Conservation (phyloP, 306 rosid species). For the Prunus mongolica region DNA sequence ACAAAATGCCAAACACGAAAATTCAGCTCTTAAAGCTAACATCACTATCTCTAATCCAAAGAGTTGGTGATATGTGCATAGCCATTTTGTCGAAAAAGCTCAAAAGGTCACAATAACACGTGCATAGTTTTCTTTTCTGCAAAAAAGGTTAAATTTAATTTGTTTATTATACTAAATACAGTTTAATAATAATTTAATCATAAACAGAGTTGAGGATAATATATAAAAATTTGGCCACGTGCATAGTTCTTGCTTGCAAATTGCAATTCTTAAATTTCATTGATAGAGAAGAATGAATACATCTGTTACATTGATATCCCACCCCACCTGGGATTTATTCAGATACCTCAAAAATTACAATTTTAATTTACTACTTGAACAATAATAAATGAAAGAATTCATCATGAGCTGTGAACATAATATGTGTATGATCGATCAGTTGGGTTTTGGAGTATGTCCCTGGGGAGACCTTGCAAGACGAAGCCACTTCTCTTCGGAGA, state of each 20-base stretch:
- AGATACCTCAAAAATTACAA: background rate
- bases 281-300: background rate
- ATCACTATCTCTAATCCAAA: background rate
- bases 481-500: slow-evolving; percentile 43
- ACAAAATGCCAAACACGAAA: too few relatives aligned
- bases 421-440: background rate
- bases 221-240: background rate
- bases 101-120: background rate
- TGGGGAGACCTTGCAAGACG: slow-evolving; percentile 51
- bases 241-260: background rate
- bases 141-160: too few relatives aligned
- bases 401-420: background rate
- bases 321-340: background rate
- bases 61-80: background rate
- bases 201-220: background rate
- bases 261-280: background rate
- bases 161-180: background rate
- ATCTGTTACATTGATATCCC: background rate
- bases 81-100: background rate
- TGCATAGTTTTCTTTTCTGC: background rate
- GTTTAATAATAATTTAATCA: background rate
- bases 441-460: background rate
- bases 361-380: background rate
- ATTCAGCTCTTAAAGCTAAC: too few relatives aligned
- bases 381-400: background rate